Evolutionary conservation across 2,329 filamentous ascomycete species (phyloP), one percentile per base, ranked within the genome.

Genomic region (Helotiales sp.): DNA sequence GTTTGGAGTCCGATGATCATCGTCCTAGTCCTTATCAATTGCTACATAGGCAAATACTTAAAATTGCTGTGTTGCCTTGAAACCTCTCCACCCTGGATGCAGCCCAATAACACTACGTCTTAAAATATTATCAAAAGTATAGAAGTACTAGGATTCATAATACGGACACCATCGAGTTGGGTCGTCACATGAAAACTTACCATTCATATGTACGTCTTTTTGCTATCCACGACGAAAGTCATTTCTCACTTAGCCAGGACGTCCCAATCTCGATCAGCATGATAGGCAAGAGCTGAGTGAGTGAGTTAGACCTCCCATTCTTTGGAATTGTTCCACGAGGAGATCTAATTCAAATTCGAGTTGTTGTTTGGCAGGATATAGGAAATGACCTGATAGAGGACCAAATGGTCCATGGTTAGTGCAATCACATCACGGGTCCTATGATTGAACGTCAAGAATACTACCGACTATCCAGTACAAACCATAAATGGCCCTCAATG

Each of bases 181-280:
- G n/a, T n/a, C n/a, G n/a, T n/a, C n/a, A n/a, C n/a, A 27, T 40
- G 17, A 40, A 27, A 6, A 12, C 15, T 2, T 24, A 58, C 25
- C 49, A 60, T 29, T 62, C 54, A 1, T 27, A 60, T 34, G 60
- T 62, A 7, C 54, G 58, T 7, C 19, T 34, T 19, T 60, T 50
- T 25, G 44, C 46, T 15, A 48, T 55, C 19, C 40, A 61, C 13
- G 56, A 58, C 36, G 34, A 52, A 19, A 40, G 24, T 15, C 48
- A 58, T 34, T 60, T 52, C 49, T 17, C 57, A 15, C 34, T 62
- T 19, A 58, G 60, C 31, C 60, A 62, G 44, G 52, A 52, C n/a
- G 46, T 62, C 30, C 58, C 58, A 17, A 33, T 62, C n/a, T 62
- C 47, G 40, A 42, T 61, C 12, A 51, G 42, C 22, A 38, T 19